Conservation (phyloP, 345 rosid genomes). For the Gossypium ekmanianum region DNA sequence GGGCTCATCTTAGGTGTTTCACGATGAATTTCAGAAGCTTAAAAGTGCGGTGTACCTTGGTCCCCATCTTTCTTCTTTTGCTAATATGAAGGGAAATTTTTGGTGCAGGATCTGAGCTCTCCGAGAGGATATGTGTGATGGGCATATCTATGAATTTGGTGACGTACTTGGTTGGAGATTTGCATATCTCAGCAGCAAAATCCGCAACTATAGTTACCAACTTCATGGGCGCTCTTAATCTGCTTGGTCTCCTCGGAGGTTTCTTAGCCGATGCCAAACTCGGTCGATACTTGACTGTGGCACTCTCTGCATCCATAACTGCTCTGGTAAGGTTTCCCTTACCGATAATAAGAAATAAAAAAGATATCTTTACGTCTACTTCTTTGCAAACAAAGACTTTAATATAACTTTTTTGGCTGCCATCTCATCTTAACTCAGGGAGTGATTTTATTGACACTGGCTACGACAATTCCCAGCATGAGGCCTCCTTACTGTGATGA, state of each 20-base stretch:
- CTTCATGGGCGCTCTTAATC: constrained; percentile 89
- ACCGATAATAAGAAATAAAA: neutral
- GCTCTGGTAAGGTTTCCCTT: constrained; percentile 49
- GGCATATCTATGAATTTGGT: constrained; percentile 90
- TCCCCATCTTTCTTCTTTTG: neutral
- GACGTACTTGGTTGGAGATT: constrained; percentile 71
- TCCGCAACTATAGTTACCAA: constrained; percentile 86
- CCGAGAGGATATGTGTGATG: constrained; percentile 88
- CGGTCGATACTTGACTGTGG: constrained; percentile 76
- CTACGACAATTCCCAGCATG: constrained; percentile 53
- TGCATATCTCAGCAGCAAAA: constrained; percentile 74
- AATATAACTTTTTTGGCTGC: neutral
- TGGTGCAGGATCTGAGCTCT: constrained; percentile 71
- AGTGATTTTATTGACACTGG: neutral
- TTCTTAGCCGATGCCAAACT: constrained; percentile 91
- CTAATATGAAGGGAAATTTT: neutral
- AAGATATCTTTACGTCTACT: neutral
- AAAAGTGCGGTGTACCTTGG: neutral
- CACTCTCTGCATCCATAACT: constrained; percentile 56
- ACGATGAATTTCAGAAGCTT: neutral
- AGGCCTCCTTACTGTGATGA: constrained; percentile 72
- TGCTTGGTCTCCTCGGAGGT: constrained; percentile 82
- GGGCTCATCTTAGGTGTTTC: constrained; percentile 75
- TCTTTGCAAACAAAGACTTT: neutral
- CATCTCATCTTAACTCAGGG: neutral